Conservation (phyloP, 228 moss, liverwort and hornwort genomes). For the Sphagnum fallax region DNA sequence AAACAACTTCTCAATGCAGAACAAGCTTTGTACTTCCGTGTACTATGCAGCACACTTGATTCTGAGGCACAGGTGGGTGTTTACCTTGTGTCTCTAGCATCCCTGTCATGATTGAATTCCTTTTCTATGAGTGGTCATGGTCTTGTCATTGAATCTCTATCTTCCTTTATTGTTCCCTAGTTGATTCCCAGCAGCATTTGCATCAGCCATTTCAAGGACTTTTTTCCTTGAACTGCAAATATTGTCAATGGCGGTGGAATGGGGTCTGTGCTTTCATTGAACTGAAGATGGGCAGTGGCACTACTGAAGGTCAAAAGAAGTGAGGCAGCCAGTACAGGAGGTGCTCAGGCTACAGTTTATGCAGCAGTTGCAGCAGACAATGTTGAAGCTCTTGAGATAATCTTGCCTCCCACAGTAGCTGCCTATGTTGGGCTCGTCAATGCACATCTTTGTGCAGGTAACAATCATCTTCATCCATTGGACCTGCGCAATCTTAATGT, state of each 20-base stretch:
- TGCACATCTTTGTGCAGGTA: conserved; percentile 77
- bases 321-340: conserved; percentile 71
- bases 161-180: too few species aligned
- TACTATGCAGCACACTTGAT: conserved; percentile 58
- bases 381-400: conserved; percentile 71
- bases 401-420: conserved; percentile 80
- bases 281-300: conserved; percentile 1
- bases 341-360: conserved; percentile 74
- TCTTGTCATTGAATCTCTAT: too few species aligned
- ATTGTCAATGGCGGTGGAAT: too few species aligned
- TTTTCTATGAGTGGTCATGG: too few species aligned
- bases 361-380: conserved; percentile 62
- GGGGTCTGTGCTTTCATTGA: neutral
- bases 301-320: conserved; percentile 57
- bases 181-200: too few species aligned
- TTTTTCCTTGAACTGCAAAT: too few species aligned
- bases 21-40: conserved; percentile 89
- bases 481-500: too few species aligned
- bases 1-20: conserved; percentile 62
- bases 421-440: conserved; percentile 74
- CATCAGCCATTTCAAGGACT: too few species aligned
- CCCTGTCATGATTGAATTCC: too few species aligned
- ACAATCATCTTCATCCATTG: neutral
- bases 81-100: too few species aligned
- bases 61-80: conserved; percentile 60